Evolutionary conservation across 2,329 filamentous ascomycete genomes (phyloP), one percentile per base, ranked within the genome.

Genomic region (Raffaelea arxii): DNA sequence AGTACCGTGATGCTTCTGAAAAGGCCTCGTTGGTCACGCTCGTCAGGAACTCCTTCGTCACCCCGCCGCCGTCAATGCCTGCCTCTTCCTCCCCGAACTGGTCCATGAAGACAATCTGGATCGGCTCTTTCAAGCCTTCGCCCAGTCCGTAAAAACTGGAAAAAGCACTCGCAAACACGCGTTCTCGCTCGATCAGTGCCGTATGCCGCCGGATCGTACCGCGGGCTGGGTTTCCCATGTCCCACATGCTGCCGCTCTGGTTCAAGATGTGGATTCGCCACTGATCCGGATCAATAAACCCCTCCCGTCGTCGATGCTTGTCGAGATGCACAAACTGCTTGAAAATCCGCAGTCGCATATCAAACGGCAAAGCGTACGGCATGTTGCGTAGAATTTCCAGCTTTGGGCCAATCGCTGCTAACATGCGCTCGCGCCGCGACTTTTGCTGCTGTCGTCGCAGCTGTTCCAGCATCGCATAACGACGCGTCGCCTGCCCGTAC

Each of bases 71-170:
- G 59, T 98, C 92, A 46, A 98, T 97, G 10, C 92, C 92, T 12
- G 91, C 91, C 65, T 98, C 92, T 7, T 79, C 74, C 1, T 83
- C 78, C 50, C 85, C 86, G 55, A 94, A 98, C 49, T 89, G 78
- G 60, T 98, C 92, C 38, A 96, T 82, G 61, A 98, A 98, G 0
- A 87, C 92, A 57, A 98, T 97, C 59, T 94, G 88, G 30, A 98
- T 95, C 0, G 89, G 88, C 59, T 97, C 91, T 60, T 97, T 97
- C 47, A 98, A 66, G 1, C 82, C 83, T 14, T 91, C 85, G 0
- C 84, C 85, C 5, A 97, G 72, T 1, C 77, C 64, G 56, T 88
- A 96, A 58, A 96, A 96, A 46, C 89, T 77, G 4, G 82, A 70
- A 59, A 82, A 91, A 0, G 92, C 92, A 65, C 96, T 90, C 18